Percentiles rank a stretch among this genome's conserved stretches.
Conservation (phyloP, 2,329 filamentous ascomycete species). For the Colletotrichum magnum region DNA sequence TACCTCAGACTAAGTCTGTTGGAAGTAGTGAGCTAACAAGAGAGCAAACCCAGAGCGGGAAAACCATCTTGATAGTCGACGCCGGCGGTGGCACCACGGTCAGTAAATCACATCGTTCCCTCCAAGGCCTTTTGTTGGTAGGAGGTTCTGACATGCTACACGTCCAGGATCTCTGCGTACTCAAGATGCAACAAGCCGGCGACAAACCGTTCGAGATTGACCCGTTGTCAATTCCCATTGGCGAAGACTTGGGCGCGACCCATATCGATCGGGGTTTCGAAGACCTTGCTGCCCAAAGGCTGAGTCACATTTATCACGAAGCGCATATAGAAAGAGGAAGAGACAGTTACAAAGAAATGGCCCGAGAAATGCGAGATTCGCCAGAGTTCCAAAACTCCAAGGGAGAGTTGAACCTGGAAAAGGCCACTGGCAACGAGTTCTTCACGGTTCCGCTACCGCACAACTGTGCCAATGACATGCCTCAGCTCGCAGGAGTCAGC, state of each 20-base stretch:
- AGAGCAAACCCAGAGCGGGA: neutral
- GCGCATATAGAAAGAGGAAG: conserved; percentile 2
- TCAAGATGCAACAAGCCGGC: conserved; percentile 2
- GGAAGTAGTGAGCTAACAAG: neutral
- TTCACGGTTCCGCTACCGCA: conserved; percentile 9
- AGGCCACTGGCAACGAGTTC: conserved; percentile 2
- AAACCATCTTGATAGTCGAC: conserved; percentile 3
- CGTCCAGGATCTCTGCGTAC: neutral
- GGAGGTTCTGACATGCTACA: neutral
- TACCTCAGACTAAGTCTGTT: neutral
- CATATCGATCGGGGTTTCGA: conserved; percentile 9
- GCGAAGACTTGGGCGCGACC: conserved; percentile 11
- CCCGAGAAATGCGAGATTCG: conserved; percentile 9
- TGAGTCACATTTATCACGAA: neutral
- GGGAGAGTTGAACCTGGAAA: conserved; percentile 4
- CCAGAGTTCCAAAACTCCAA: conserved; percentile 13
- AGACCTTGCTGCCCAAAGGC: conserved; percentile 1
- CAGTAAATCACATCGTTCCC: neutral
- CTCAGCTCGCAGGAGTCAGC: neutral
- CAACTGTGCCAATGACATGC: conserved; percentile 7
- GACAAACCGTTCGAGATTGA: conserved; percentile 10
- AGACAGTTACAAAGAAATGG: neutral
- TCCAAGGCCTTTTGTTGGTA: neutral
- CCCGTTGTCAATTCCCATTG: neutral
- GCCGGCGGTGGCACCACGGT: conserved; percentile 4